A percentile compares a stretch with the other conserved stretches of the same genome.
These are phyloP conservation scores for Erysimum cheiranthoides DNA, from an alignment of 345 rosid genomes.

Conservation along the genomic window DNA sequence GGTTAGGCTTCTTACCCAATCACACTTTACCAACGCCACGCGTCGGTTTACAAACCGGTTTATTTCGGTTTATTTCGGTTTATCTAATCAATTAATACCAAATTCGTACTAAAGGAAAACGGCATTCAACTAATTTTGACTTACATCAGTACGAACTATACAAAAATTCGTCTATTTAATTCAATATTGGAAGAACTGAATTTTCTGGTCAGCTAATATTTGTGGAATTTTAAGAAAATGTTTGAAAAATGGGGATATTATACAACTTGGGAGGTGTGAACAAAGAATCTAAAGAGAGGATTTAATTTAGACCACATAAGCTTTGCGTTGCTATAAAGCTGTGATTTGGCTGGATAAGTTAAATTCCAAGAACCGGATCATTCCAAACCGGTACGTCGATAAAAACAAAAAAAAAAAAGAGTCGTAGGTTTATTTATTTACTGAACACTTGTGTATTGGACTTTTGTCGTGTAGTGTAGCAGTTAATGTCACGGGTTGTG, in stretches of 20 bases:
- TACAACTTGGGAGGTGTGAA: constrained; percentile 25
- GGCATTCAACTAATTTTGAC: constrained; percentile 9
- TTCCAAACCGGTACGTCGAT: constrained; percentile 34
- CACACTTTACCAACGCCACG: constrained; percentile 37
- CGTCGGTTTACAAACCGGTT: constrained; percentile 32
- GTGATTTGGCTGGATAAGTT: not conserved
- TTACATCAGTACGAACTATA: not conserved
- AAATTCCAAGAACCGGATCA: constrained; percentile 37
- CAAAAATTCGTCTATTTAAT: not conserved
- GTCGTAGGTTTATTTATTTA: constrained; percentile 29
- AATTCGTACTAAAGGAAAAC: constrained; percentile 15
- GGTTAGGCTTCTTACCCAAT: constrained; percentile 48
- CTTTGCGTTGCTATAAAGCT: constrained; percentile 14
- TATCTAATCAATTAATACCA: not conserved
- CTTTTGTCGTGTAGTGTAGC: constrained; percentile 32
- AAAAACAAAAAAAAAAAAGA: not conserved
- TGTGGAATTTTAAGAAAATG: not conserved
- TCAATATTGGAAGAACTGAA: not conserved
- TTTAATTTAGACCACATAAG: constrained; percentile 30
- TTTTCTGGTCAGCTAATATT: constrained; percentile 9
- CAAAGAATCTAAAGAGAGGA: constrained; percentile 23
- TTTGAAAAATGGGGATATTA: constrained; percentile 21
- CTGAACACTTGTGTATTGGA: constrained; percentile 22
- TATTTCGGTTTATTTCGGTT: constrained; percentile 5
- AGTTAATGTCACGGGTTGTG: constrained; percentile 42